Percentiles rank a stretch among this genome's conserved stretches.
Evolutionary conservation across 2,329 filamentous ascomycete species (phyloP).

Genomic region (Claviceps capensis): DNA sequence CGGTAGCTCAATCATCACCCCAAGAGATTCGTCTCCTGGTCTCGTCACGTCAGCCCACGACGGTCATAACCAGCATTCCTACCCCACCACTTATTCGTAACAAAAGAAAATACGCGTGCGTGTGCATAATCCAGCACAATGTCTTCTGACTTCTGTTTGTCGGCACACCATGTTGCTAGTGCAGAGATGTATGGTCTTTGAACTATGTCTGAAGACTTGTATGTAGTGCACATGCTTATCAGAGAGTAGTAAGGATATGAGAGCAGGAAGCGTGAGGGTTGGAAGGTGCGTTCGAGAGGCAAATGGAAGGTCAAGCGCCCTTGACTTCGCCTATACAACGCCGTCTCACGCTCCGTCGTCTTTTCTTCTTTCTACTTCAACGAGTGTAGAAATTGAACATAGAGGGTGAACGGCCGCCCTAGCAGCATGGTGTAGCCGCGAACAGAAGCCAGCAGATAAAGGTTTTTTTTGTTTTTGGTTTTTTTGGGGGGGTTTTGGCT

Average conservation of each 20-base stretch:
- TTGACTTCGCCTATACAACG: too few relatives aligned
- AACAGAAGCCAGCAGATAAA: too few relatives aligned
- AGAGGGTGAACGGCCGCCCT: too few relatives aligned
- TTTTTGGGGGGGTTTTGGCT: neutral
- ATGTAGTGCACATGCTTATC: neutral
- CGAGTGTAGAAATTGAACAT: too few relatives aligned
- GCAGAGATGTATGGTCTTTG: constrained; percentile 2
- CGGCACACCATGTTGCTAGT: constrained; percentile 7
- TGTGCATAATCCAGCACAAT: constrained; percentile 13
- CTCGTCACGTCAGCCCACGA: neutral
- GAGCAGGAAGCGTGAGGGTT: neutral
- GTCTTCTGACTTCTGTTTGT: constrained; percentile 9
- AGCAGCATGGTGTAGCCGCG: too few relatives aligned
- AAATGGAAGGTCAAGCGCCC: too few relatives aligned
- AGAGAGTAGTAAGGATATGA: neutral
- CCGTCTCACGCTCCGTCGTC: neutral
- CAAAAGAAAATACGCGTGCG: constrained; percentile 8
- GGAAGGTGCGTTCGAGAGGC: neutral
- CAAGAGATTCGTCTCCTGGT: neutral
- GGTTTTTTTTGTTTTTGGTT: neutral
- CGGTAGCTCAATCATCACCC: neutral
- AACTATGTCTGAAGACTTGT: constrained; percentile 1
- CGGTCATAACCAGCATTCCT: neutral
- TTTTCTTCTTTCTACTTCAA: constrained; percentile 3
- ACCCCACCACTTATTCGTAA: neutral